These are phyloP conservation scores for Chernovozyma sophiae-reginae DNA, from an alignment of 1,139 yeast species.

Conservation along the genomic window DNA sequence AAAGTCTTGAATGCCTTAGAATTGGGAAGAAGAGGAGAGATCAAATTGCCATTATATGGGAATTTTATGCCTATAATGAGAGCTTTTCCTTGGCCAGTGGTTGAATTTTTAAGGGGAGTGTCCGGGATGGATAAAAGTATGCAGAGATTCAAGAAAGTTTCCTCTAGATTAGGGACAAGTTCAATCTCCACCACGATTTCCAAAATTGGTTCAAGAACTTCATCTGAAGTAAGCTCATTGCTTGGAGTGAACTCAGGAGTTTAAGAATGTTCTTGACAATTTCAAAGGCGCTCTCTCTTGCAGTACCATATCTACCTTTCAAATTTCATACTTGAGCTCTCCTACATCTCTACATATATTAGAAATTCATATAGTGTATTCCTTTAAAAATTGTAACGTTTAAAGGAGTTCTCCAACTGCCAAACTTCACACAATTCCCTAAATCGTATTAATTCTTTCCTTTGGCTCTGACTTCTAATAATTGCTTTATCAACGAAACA, in stretches of 20 bases:
- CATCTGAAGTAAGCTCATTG: conserved; percentile 5
- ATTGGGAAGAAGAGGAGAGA: conserved; percentile 62
- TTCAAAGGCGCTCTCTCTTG: too few species aligned
- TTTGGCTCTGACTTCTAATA: too few species aligned
- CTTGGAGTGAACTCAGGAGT: not conserved
- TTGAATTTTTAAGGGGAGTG: conserved; percentile 45
- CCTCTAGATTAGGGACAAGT: not conserved
- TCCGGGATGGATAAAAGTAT: conserved; percentile 65
- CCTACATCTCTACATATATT: too few species aligned
- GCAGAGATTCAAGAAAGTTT: conserved; percentile 27
- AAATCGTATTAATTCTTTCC: too few species aligned
- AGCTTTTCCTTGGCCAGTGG: conserved; percentile 69
- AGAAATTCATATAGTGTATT: too few species aligned
- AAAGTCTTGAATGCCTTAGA: conserved; percentile 54
- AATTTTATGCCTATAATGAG: conserved; percentile 67
- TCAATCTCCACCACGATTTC: not conserved
- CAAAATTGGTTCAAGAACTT: not conserved
- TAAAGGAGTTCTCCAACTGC: too few species aligned
- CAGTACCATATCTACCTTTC: too few species aligned
- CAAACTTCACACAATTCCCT: too few species aligned
- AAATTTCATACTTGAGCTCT: too few species aligned
- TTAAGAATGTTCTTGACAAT: too few species aligned
- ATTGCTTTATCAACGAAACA: conserved; percentile 41
- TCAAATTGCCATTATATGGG: conserved; percentile 73
- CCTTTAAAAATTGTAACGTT: too few species aligned